phyloP scores from a whole-genome alignment of 768 basidiomycete species.

The Kwoniella newhampshirensis region DNA sequence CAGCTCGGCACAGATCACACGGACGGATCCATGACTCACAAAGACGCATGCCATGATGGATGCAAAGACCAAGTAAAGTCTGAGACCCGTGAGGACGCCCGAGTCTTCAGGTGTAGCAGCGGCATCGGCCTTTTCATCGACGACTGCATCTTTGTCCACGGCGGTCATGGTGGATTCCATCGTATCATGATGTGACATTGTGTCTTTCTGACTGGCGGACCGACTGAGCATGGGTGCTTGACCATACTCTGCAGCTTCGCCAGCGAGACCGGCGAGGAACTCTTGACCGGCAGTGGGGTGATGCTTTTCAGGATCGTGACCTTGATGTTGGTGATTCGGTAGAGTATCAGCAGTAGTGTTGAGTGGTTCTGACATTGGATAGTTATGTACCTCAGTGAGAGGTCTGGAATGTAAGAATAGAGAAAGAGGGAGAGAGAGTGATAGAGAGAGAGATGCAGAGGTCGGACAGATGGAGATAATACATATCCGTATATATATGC shows the following conservation, averaged over 20 bases:
- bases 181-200: constrained; percentile 11
- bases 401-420: neutral
- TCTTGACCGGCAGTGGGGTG: constrained; percentile 5
- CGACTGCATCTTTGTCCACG: constrained; percentile 4
- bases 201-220: constrained; percentile 16
- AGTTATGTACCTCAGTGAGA: no score
- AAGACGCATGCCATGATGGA: constrained; percentile 36
- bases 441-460: no score
- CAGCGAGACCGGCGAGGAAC: constrained; percentile 9
- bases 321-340: no score
- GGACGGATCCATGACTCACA: constrained; percentile 15
- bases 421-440: neutral
- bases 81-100: constrained; percentile 22
- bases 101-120: constrained; percentile 2
- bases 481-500: neutral
- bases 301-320: neutral
- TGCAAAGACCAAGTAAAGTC: constrained; percentile 37
- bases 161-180: constrained; percentile 4
- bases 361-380: no score
- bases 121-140: constrained; percentile 10
- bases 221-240: constrained; percentile 19
- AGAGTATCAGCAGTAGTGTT: no score
- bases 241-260: constrained; percentile 18
- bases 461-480: no score
- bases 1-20: neutral